Evolutionary conservation across 371 early-diverging fungal genomes (phyloP).

Genomic region (Rhizomucor pusillus): DNA sequence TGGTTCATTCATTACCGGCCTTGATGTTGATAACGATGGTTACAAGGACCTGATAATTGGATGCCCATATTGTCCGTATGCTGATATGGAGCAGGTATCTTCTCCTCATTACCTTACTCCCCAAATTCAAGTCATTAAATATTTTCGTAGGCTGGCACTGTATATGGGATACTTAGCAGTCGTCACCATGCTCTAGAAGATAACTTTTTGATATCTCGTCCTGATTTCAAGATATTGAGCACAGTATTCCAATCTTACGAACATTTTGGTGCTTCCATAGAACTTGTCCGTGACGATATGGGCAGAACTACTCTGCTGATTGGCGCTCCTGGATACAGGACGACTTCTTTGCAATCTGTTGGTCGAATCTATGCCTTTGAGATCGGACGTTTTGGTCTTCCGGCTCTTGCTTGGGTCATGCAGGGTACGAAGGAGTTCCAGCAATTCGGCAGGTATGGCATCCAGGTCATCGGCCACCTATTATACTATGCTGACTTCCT

Average conservation of each 20-base stretch:
- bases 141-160: constrained; percentile 28
- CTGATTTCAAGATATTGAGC: constrained; percentile 18
- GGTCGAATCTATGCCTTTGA: constrained; percentile 45
- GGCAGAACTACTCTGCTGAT: constrained; percentile 17
- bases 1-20: constrained; percentile 53
- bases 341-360: constrained; percentile 15
- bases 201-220: constrained; percentile 5
- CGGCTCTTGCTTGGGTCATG: constrained; percentile 27
- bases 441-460: constrained; percentile 49
- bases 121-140: neutral
- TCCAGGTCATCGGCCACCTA: too few species aligned
- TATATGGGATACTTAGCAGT: constrained; percentile 19
- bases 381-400: neutral
- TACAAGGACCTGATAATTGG: constrained; percentile 67
- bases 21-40: constrained; percentile 72
- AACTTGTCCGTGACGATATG: constrained; percentile 3
- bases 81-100: constrained; percentile 28
- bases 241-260: constrained; percentile 21
- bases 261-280: constrained; percentile 35
- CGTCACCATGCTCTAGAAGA: too few species aligned
- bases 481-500: too few species aligned
- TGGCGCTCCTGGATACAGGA: constrained; percentile 33
- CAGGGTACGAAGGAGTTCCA: constrained; percentile 36
- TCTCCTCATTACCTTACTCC: constrained; percentile 1
- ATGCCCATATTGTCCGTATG: constrained; percentile 55